Conservation (phyloP, 2,329 filamentous ascomycete genomes). For the Cordyceps farinosa region DNA sequence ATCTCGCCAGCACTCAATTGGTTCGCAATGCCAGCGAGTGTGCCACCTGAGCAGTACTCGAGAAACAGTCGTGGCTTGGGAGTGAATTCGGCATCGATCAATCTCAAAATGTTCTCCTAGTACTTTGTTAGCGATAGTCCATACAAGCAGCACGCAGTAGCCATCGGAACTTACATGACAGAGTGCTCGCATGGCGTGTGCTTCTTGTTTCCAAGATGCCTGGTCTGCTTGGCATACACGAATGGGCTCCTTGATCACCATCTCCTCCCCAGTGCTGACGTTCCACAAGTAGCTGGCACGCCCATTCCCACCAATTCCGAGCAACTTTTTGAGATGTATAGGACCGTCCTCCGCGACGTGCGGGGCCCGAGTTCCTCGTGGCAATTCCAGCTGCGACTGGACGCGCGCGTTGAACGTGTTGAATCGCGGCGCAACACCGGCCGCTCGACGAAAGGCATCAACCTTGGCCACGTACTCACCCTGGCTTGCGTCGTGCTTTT, state of each 20-base stretch:
- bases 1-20: neutral
- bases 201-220: neutral
- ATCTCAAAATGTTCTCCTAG: neutral
- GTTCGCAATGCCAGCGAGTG: neutral
- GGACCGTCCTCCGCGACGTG: neutral
- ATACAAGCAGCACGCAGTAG: neutral
- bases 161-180: neutral
- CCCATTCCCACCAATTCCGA: neutral
- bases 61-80: neutral
- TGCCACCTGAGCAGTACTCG: constrained; percentile 1
- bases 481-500: neutral
- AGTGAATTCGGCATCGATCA: neutral
- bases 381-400: neutral
- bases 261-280: neutral
- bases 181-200: neutral
- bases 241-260: neutral
- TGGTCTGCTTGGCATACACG: fast-evolving
- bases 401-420: neutral
- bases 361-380: neutral
- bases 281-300: neutral
- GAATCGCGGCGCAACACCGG: neutral
- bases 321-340: neutral
- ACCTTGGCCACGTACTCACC: neutral
- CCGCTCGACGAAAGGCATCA: neutral
- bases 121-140: neutral